Evolutionary conservation across 225 moss, liverwort and hornwort species (phyloP), one percentile per base, ranked within the genome.

Genomic region (Ulota crispa): DNA sequence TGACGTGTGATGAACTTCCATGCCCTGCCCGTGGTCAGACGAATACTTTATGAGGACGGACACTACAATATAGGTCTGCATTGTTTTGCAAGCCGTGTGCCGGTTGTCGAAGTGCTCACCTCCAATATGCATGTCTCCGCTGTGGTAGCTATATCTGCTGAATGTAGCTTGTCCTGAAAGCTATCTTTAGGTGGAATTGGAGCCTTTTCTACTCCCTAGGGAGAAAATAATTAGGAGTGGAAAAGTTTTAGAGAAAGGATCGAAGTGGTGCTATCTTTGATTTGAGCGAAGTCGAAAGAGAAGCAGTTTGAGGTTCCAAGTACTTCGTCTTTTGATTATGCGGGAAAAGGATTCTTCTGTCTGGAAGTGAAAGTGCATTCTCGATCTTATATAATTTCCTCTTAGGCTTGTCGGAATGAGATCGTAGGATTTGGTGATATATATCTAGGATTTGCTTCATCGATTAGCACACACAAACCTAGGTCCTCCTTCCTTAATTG

Each of bases 361-460:
- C 31, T 64, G 55, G 56, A 24, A 64, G 53, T 23, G 50, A 3
- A 28, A 70, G 42, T 64, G 43, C 24, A 20, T 64, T 54, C 68
- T 2, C 26, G 39, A 53, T 9, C 30, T 54, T 54, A 2, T 6
- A 0, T 26, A 52, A 31, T 11, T 0, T 19, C 6, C 30, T 68
- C 9, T 12, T 68, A 68, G 37, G 73, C 45, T 50, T 73, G 36
- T 71, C 36, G 67, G 67, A 78, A 57, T n/a, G 60, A 67, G 36
- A 15, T 16, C 14, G 45, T 47, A 21, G 21, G 18, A n/a, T 72
- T 53, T 24, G 7, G 20, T 45, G 23, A 20, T 42, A 39, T 10
- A 21, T 20, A 7, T 20, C 8, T 8, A 79, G 36, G 47, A 79
- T 67, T 23, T 52, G 59, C 42, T 66, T 12, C 6, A 15, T 41